Base-by-base conservation (phyloP, 2,329 filamentous ascomycete genomes). In the Diatrype stigma region DNA sequence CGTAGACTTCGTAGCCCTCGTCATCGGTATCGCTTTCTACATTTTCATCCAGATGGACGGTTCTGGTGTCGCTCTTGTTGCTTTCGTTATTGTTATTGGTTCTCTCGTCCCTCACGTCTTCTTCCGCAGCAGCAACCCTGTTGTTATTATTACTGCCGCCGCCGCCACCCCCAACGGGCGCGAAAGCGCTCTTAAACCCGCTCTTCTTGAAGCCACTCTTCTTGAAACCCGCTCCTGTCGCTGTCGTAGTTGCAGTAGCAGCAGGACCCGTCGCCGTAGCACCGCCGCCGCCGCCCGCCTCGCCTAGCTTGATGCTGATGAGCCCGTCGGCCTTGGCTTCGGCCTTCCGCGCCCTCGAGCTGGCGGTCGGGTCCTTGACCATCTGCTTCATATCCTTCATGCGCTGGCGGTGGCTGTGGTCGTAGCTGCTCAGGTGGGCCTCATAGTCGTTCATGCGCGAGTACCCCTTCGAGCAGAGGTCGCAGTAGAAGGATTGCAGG, bases 391-490 rank as follows among this genome's bases (percentile, higher is more conserved):
- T 91, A 63, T 94, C 89, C 70, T 90, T 89, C 52, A 92, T 81
- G 46, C 89, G 87, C 73, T 95, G 91, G 68, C 91, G 92, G 71
- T 99, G 94, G 61, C 89, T 89, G 72, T 99, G 94, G 67, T 97
- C 94, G 70, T 97, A 97, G 63, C 89, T 94, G 56, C 85, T 85
- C 51, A 96, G 89, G 69, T 99, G 94, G 7, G 92, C 87, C 70
- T 97, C 93, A 69, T 95, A 96, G 68, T 97, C 93, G 66, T 95
- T 93, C 79, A 96, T 93, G 50, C 94, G 90, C 2, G 86, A 85
- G 72, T 97, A 99, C 62, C 92, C 93, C 73, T 97, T 97, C 57
- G 87, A 85, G 75, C 94, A 97, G 49, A 97, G 82, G 38, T 85
- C 82, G 75, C 86, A 95, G 73, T 89, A 91, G 73, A 95, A 94